Percentiles rank a stretch among this genome's conserved stretches.
These are phyloP conservation scores for Globisporangium parvum DNA, from an alignment of 352 stramenopile species.

Conservation along the genomic window DNA sequence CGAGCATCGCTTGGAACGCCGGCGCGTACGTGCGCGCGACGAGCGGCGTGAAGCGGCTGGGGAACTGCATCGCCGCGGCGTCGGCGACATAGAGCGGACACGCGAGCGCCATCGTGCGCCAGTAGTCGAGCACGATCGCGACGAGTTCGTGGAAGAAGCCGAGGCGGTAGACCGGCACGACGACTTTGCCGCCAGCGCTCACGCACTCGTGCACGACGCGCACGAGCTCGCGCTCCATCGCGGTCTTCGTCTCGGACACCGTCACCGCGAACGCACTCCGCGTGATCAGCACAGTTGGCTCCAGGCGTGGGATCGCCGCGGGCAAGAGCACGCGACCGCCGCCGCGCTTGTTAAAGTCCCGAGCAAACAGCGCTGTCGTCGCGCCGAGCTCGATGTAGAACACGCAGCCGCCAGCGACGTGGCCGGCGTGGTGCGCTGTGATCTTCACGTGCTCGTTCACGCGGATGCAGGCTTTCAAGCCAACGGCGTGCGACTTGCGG, in stretches of 20 bases:
- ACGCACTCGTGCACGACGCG: conserved; percentile 77
- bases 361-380: conserved; percentile 67
- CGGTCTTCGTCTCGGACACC: conserved; percentile 74
- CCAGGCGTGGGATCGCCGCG: conserved; percentile 58
- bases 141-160: conserved; percentile 81
- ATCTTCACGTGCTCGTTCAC: conserved; percentile 70
- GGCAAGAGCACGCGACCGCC: conserved; percentile 65
- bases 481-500: conserved; percentile 38
- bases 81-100: conserved; percentile 72
- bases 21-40: conserved; percentile 57
- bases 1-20: conserved; percentile 26
- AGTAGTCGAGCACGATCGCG: conserved; percentile 68
- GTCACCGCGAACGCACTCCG: conserved; percentile 75
- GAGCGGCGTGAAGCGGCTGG: conserved; percentile 49
- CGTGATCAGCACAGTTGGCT: conserved; percentile 54
- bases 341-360: conserved; percentile 67
- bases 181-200: conserved; percentile 69
- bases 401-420: conserved; percentile 68
- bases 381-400: conserved; percentile 74
- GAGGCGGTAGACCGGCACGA: conserved; percentile 70
- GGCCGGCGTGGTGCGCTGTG: conserved; percentile 74
- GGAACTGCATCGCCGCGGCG: conserved; percentile 41
- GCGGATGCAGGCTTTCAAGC: conserved; percentile 43
- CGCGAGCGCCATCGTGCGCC: conserved; percentile 41
- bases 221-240: conserved; percentile 78